These are phyloP conservation scores for Leptographium lundbergii DNA, from an alignment of 2,329 filamentous ascomycete species.

Conservation along the genomic window DNA sequence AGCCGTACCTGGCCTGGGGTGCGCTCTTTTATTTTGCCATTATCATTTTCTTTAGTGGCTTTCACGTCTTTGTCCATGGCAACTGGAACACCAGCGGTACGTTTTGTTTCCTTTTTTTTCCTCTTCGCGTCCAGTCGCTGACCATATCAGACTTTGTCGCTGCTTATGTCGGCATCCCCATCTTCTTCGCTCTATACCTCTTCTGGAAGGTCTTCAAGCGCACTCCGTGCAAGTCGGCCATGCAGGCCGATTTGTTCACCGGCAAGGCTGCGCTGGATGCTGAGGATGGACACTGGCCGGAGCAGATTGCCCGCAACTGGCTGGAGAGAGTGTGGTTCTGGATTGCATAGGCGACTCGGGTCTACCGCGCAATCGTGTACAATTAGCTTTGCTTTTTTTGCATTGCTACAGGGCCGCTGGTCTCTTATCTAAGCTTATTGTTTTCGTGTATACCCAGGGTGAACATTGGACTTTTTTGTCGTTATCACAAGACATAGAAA, in stretches of 20 bases:
- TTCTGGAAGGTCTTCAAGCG: slow-evolving; percentile 43
- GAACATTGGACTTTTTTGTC: no score
- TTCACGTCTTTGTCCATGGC: slow-evolving; percentile 55
- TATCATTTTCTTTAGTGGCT: slow-evolving; percentile 61
- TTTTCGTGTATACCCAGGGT: no score
- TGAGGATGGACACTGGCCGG: slow-evolving; percentile 24
- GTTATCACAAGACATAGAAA: no score
- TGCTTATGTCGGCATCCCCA: slow-evolving; percentile 49
- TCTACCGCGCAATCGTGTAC: background rate
- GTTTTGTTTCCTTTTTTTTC: background rate
- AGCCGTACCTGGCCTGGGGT: slow-evolving; percentile 57
- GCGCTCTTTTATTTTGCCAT: slow-evolving; percentile 51
- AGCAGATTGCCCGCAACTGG: slow-evolving; percentile 36
- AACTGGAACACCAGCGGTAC: slow-evolving; percentile 14
- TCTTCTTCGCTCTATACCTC: slow-evolving; percentile 46
- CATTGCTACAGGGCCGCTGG: background rate
- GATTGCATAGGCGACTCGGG: slow-evolving; percentile 12
- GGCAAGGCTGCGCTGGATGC: slow-evolving; percentile 48
- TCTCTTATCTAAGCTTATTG: no score
- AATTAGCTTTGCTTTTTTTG: background rate
- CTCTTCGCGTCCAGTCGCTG: background rate
- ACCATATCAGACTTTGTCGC: slow-evolving; percentile 52
- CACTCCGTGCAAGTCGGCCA: slow-evolving; percentile 23
- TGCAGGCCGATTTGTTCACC: slow-evolving; percentile 42
- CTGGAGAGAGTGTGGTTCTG: slow-evolving; percentile 43